These are phyloP conservation scores for Arthrobotrys entomopaga DNA, from an alignment of 2,329 filamentous ascomycete species.

Conservation along the genomic window DNA sequence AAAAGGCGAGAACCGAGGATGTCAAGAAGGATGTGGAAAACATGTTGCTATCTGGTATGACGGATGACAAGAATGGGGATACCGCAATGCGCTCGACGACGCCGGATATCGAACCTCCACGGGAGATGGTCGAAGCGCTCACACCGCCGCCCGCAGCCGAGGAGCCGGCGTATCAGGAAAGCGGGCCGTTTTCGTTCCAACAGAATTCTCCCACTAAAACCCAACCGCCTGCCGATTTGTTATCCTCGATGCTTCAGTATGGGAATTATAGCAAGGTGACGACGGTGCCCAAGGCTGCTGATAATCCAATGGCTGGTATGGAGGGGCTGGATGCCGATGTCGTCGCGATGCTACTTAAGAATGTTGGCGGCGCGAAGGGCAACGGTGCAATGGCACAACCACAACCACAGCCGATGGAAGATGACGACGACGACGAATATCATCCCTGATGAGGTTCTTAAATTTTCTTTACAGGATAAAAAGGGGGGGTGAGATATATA, in stretches of 20 bases:
- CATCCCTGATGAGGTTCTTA: slow-evolving; percentile 39
- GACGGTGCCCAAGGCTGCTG: slow-evolving; percentile 64
- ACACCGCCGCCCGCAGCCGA: slow-evolving; percentile 76
- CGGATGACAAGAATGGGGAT: slow-evolving; percentile 68
- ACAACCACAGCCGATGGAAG: slow-evolving; percentile 45
- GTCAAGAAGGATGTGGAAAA: slow-evolving; percentile 91
- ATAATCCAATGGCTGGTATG: slow-evolving; percentile 65
- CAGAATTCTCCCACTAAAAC: slow-evolving; percentile 59
- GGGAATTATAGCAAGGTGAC: slow-evolving; percentile 63
- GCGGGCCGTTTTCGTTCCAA: slow-evolving; percentile 61
- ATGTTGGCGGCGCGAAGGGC: slow-evolving; percentile 50
- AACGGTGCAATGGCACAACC: slow-evolving; percentile 51
- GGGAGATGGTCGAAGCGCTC: slow-evolving; percentile 82
- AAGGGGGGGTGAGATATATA: too few species aligned
- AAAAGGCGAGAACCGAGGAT: slow-evolving; percentile 77
- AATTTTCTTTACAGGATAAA: too few species aligned
- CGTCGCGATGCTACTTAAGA: slow-evolving; percentile 69
- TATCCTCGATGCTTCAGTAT: slow-evolving; percentile 62
- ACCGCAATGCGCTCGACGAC: slow-evolving; percentile 63
- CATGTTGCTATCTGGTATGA: slow-evolving; percentile 85
- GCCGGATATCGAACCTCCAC: slow-evolving; percentile 69
- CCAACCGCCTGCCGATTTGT: slow-evolving; percentile 59
- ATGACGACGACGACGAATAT: slow-evolving; percentile 58
- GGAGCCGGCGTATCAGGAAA: slow-evolving; percentile 61
- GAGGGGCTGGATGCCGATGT: slow-evolving; percentile 71